A percentile compares a stretch with the other conserved stretches of the same genome.
Conservation (phyloP, 768 basidiomycete species). For the Suillus tomentosus region DNA sequence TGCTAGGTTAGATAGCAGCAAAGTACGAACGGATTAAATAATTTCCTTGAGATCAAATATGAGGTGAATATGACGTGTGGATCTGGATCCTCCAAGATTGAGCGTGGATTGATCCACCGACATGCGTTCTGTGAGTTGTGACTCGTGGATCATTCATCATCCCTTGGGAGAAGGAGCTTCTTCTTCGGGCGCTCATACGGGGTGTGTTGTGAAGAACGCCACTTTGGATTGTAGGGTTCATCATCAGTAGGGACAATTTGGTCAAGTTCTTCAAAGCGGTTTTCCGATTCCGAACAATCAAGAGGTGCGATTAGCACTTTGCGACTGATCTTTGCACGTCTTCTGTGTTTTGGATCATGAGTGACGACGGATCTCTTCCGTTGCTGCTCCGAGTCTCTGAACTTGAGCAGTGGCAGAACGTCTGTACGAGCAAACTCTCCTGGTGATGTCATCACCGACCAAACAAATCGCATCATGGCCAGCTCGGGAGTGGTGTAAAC, state of each 20-base stretch:
- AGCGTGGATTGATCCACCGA: background rate
- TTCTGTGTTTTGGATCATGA: background rate
- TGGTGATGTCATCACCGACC: constrained; percentile 21
- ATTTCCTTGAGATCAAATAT: background rate
- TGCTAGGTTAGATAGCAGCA: background rate
- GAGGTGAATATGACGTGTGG: background rate
- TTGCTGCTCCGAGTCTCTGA: background rate
- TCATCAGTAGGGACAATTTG: background rate
- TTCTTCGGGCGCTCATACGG: constrained; percentile 1
- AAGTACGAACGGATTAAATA: background rate
- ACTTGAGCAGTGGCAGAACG: background rate
- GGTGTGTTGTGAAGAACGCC: background rate
- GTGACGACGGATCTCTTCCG: background rate
- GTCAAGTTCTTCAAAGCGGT: constrained; percentile 6
- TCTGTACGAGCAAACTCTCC: constrained; percentile 9
- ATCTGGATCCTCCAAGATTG: background rate
- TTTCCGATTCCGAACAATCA: background rate
- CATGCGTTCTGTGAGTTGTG: background rate
- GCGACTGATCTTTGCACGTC: constrained; percentile 12
- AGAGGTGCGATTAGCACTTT: constrained; percentile 24
- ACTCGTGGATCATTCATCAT: constrained; percentile 2
- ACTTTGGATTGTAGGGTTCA: constrained; percentile 1
- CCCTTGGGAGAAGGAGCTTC: constrained; percentile 2
- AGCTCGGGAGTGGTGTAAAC: constrained; percentile 22
- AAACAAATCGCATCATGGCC: constrained; percentile 23